These are phyloP conservation scores for Paramyrothecium roridum DNA, from an alignment of 2,329 filamentous ascomycete species.

Conservation along the genomic window DNA sequence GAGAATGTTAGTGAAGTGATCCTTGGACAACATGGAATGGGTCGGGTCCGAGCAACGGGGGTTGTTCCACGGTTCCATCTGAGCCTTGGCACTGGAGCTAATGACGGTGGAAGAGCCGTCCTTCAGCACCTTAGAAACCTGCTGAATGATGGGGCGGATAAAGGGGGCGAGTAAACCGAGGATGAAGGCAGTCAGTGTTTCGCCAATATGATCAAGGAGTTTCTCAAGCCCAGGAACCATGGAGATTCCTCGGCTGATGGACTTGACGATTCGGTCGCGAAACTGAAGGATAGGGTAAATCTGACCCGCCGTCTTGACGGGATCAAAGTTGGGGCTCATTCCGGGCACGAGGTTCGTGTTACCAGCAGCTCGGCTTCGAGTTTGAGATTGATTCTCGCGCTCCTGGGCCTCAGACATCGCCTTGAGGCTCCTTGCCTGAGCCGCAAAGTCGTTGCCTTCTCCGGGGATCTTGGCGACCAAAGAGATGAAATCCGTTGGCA, in stretches of 20 bases:
- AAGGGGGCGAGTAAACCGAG: conserved; percentile 89
- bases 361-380: conserved; percentile 33
- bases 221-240: conserved; percentile 90
- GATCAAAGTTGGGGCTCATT: conserved; percentile 74
- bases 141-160: conserved; percentile 84
- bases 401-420: conserved; percentile 61
- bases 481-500: conserved; percentile 60
- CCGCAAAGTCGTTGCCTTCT: conserved; percentile 61
- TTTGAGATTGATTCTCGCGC: conserved; percentile 44
- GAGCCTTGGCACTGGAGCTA: conserved; percentile 66
- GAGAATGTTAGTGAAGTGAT: conserved; percentile 77
- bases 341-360: conserved; percentile 65
- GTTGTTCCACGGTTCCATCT: conserved; percentile 79
- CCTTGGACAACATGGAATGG: conserved; percentile 79
- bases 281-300: conserved; percentile 96
- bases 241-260: conserved; percentile 79
- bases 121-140: conserved; percentile 81
- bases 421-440: conserved; percentile 63
- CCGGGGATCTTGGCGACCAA: conserved; percentile 74
- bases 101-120: conserved; percentile 74
- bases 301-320: conserved; percentile 69
- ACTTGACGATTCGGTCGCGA: conserved; percentile 87
- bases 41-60: conserved; percentile 73
- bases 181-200: conserved; percentile 88
- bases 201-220: conserved; percentile 89